These are phyloP conservation scores for Candida dajiaensis DNA, from an alignment of 805 yeast species.

Conservation along the genomic window DNA sequence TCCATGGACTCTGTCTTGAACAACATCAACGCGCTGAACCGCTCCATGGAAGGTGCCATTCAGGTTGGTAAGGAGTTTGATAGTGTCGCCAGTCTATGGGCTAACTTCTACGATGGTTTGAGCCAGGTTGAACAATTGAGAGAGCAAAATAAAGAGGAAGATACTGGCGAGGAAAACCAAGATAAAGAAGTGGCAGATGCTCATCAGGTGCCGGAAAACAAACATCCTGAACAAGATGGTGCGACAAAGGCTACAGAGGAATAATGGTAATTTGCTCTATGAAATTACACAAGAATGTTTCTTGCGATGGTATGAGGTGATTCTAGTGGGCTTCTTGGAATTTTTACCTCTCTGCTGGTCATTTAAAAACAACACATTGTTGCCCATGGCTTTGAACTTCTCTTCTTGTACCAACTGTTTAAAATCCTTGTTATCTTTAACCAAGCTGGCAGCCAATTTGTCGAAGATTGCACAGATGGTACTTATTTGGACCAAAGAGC, in stretches of 20 bases:
- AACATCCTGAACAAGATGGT: neutral
- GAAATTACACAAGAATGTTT: constrained; percentile 3
- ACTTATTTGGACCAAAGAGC: constrained; percentile 21
- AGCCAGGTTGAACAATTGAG: constrained; percentile 26
- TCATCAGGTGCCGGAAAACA: neutral
- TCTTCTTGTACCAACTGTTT: neutral
- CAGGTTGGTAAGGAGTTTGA: constrained; percentile 77
- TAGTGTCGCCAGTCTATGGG: constrained; percentile 66
- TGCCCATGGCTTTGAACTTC: neutral
- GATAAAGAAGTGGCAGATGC: neutral
- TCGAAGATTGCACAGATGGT: constrained; percentile 17
- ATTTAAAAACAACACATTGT: neutral
- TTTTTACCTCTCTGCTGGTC: neutral
- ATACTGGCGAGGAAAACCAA: constrained; percentile 1
- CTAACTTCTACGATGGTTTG: constrained; percentile 53
- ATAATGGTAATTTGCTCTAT: neutral
- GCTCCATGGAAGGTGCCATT: constrained; percentile 59
- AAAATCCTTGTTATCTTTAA: neutral
- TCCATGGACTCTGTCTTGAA: constrained; percentile 61
- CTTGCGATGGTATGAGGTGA: constrained; percentile 6
- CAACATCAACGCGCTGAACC: constrained; percentile 58
- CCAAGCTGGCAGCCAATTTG: constrained; percentile 6
- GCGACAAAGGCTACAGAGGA: neutral
- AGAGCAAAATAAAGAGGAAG: neutral
- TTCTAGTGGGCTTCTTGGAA: neutral